phyloP scores from a whole-genome alignment of 345 rosid genomes.

The Streptanthus diversifolius region DNA sequence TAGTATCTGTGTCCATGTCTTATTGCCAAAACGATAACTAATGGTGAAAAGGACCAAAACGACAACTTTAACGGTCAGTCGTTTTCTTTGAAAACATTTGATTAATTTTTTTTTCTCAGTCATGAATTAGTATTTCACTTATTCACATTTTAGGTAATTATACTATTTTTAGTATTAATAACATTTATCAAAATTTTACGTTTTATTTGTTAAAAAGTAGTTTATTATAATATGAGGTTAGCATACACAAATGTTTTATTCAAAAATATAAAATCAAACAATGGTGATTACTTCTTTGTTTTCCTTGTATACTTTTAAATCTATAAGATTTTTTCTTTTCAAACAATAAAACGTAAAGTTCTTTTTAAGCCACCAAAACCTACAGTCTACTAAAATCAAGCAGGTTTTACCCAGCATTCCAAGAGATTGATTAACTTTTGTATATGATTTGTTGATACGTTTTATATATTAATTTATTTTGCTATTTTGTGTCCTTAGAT shows the following conservation, averaged over 20 bases:
- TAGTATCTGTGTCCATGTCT: background rate
- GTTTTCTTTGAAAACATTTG: slow-evolving; percentile 1
- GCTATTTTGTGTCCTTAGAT: background rate
- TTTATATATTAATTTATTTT: background rate
- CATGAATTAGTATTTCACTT: too few species aligned
- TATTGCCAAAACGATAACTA: background rate
- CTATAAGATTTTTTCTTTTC: background rate
- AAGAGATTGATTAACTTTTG: background rate
- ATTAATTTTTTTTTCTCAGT: background rate
- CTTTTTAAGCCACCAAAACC: background rate
- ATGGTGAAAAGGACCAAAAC: slow-evolving; percentile 18
- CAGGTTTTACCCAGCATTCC: background rate
- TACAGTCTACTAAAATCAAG: background rate
- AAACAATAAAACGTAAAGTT: background rate
- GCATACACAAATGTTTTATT: background rate
- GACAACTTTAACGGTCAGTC: slow-evolving; percentile 18
- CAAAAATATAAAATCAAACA: background rate
- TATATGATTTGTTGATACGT: background rate
- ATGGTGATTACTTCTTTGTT: background rate
- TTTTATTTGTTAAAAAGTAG: too few species aligned
- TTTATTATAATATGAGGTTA: too few species aligned
- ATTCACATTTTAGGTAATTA: too few species aligned
- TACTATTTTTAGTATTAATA: too few species aligned
- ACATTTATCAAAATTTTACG: too few species aligned
- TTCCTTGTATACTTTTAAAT: background rate